Percentiles rank a stretch among this genome's conserved stretches.
These are phyloP conservation scores for Saprolegnia diclina DNA, from an alignment of 352 stramenopile species.

Conservation along the genomic window DNA sequence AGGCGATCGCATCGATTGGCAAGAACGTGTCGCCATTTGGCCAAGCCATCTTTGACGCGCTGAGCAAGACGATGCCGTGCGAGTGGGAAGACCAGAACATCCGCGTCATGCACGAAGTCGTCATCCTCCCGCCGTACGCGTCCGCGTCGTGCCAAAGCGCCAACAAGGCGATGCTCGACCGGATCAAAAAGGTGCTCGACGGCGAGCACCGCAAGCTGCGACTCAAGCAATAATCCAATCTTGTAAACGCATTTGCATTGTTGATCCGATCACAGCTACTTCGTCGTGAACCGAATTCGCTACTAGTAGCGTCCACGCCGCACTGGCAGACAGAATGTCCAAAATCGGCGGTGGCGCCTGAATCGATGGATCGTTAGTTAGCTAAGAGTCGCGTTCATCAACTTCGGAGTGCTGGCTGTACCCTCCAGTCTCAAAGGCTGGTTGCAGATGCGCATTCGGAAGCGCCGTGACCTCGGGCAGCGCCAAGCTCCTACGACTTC, in stretches of 20 bases:
- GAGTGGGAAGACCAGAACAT: constrained; percentile 79
- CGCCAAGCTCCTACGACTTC: too few species aligned
- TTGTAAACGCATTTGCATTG: background rate
- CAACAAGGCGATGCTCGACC: constrained; percentile 65
- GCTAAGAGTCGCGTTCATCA: too few species aligned
- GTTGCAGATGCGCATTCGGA: too few species aligned
- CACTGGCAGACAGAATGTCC: too few species aligned
- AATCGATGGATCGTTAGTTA: too few species aligned
- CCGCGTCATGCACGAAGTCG: constrained; percentile 75
- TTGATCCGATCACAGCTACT: background rate
- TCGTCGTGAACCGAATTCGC: too few species aligned
- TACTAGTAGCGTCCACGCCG: too few species aligned
- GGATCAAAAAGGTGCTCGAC: constrained; percentile 82
- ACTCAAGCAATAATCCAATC: constrained; percentile 7
- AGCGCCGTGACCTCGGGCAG: too few species aligned
- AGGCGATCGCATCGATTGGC: constrained; percentile 72
- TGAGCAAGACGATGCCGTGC: constrained; percentile 88
- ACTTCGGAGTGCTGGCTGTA: too few species aligned
- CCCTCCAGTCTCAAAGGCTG: too few species aligned
- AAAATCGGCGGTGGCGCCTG: too few species aligned
- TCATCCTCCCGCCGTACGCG: constrained; percentile 81
- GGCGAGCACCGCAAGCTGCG: constrained; percentile 15
- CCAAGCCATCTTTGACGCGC: constrained; percentile 78
- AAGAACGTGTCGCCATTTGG: constrained; percentile 62
- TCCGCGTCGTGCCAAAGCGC: constrained; percentile 68